Evolutionary conservation across 1,284 basidiomycete species (phyloP).

Genomic region (Leccinum fallax): DNA sequence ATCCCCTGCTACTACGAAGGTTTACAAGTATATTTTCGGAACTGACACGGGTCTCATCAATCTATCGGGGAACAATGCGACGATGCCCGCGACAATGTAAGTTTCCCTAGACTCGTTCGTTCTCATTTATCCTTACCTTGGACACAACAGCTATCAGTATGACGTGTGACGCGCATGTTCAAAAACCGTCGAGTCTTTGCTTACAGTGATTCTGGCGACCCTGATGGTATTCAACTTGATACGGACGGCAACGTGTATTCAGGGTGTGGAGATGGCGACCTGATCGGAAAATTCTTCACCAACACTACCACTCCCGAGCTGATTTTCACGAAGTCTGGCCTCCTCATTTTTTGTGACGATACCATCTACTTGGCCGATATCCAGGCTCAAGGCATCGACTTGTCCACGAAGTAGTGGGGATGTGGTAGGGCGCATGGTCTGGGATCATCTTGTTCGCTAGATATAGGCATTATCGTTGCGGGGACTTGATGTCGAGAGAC

Average conservation of each 20-base stretch:
- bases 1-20: neutral
- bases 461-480: neutral
- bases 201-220: conserved; percentile 65
- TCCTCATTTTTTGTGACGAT: conserved; percentile 21
- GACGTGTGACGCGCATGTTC: conserved; percentile 60
- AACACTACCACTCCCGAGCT: conserved; percentile 62
- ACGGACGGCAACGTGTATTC: conserved; percentile 23
- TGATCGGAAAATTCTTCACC: conserved; percentile 77
- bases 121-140: neutral
- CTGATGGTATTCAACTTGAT: conserved; percentile 65
- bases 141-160: conserved; percentile 57
- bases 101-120: conserved; percentile 16
- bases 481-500: neutral
- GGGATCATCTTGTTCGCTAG: neutral
- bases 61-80: conserved; percentile 59
- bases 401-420: neutral
- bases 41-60: conserved; percentile 52
- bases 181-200: conserved; percentile 72
- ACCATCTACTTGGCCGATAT: conserved; percentile 24
- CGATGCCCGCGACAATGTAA: conserved; percentile 69
- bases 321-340: conserved; percentile 48
- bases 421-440: neutral
- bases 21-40: conserved; percentile 34
- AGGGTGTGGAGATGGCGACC: conserved; percentile 45
- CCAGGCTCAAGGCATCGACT: conserved; percentile 20